Percentiles rank a stretch among this genome's conserved stretches.
Conservation (phyloP, 1,284 basidiomycete genomes). For the Cerrena zonata region DNA sequence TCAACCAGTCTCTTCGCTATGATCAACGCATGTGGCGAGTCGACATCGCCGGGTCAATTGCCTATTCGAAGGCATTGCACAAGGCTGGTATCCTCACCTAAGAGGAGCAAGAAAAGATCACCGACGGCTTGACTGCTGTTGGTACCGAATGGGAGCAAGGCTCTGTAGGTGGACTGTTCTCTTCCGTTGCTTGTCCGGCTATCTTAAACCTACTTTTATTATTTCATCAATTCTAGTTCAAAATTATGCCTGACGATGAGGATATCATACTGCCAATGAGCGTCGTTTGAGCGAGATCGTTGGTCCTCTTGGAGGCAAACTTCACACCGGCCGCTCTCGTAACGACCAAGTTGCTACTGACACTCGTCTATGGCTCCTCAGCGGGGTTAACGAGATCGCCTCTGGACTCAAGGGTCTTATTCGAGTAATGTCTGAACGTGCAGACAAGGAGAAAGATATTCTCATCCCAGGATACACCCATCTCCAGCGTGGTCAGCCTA, state of each 20-base stretch:
- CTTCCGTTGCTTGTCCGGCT: too few relatives aligned
- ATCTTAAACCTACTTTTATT: not conserved
- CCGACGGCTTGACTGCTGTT: slow-evolving; percentile 73
- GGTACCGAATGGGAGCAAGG: slow-evolving; percentile 81
- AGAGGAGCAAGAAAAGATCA: slow-evolving; percentile 72
- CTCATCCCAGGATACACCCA: slow-evolving; percentile 96
- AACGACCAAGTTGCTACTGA: slow-evolving; percentile 99
- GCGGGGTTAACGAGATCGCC: slow-evolving; percentile 71
- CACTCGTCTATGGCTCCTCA: slow-evolving; percentile 92
- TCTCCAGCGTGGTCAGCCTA: slow-evolving; percentile 94
- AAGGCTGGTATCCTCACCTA: slow-evolving; percentile 75
- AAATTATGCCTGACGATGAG: slow-evolving; percentile 78
- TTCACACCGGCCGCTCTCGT: slow-evolving; percentile 92
- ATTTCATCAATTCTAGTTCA: slow-evolving; percentile 52
- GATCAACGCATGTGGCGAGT: slow-evolving; percentile 90
- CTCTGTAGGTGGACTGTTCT: slow-evolving; percentile 43
- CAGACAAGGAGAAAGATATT: slow-evolving; percentile 86
- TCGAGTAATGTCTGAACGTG: slow-evolving; percentile 83
- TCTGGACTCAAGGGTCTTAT: slow-evolving; percentile 75
- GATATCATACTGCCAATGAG: slow-evolving; percentile 99
- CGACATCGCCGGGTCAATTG: slow-evolving; percentile 91
- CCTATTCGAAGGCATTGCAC: slow-evolving; percentile 84
- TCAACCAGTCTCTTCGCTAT: slow-evolving; percentile 92
- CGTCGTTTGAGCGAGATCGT: slow-evolving; percentile 90
- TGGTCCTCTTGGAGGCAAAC: slow-evolving; percentile 83